Percentiles rank a stretch among this genome's conserved stretches.
These are phyloP conservation scores for Albatrellus ellisii DNA, from an alignment of 768 basidiomycete genomes.

Conservation along the genomic window DNA sequence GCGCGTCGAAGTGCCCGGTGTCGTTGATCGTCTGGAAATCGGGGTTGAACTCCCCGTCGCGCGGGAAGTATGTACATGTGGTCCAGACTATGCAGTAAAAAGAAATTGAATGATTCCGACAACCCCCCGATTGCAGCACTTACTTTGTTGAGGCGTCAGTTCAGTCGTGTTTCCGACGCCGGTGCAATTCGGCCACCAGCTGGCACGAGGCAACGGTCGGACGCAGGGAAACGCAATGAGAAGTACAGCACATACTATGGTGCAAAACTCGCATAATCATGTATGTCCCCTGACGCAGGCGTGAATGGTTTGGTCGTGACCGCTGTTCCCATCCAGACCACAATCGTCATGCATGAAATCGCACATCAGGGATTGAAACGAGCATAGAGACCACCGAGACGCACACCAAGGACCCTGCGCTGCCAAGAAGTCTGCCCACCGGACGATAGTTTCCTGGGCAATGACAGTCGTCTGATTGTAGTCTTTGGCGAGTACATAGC, in stretches of 20 bases:
- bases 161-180: conserved; percentile 19
- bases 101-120: background rate
- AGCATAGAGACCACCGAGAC: background rate
- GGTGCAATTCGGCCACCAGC: conserved; percentile 20
- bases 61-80: conserved; percentile 18
- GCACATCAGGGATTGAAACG: background rate
- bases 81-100: conserved; percentile 12
- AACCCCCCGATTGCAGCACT: background rate
- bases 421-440: conserved; percentile 12
- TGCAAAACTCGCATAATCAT: conserved; percentile 13
- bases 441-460: conserved; percentile 9
- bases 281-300: conserved; percentile 3
- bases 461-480: conserved; percentile 6
- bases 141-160: conserved; percentile 18
- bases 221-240: background rate
- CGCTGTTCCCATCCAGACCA: background rate
- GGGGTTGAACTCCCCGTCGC: conserved; percentile 23
- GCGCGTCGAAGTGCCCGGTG: conserved; percentile 16
- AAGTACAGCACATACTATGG: conserved; percentile 7
- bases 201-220: background rate
- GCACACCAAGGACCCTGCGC: conserved; percentile 12
- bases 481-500: conserved; percentile 6
- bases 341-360: background rate
- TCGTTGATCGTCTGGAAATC: conserved; percentile 19
- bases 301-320: conserved; percentile 12